These are phyloP conservation scores for Rhynchosporium graminicola DNA, from an alignment of 2,329 filamentous ascomycete species.

Conservation along the genomic window DNA sequence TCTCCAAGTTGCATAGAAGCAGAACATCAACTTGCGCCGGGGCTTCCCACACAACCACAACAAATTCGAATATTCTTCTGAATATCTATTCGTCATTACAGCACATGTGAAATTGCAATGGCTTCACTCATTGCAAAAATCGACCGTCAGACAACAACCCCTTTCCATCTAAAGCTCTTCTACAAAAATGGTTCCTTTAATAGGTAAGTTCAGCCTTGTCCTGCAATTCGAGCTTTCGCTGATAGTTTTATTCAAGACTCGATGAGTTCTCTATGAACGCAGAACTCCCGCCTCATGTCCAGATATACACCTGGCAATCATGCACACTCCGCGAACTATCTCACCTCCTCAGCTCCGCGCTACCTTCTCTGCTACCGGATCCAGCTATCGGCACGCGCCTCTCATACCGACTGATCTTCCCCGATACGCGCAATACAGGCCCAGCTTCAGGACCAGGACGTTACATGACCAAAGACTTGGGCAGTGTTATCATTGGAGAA, in stretches of 20 bases:
- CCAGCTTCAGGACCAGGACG: slow-evolving; percentile 50
- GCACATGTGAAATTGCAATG: slow-evolving; percentile 37
- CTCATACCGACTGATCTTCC: slow-evolving; percentile 84
- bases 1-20: background rate
- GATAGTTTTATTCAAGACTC: slow-evolving; percentile 44
- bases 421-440: slow-evolving; percentile 53
- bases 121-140: slow-evolving; percentile 46
- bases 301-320: slow-evolving; percentile 83
- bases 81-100: slow-evolving; percentile 18
- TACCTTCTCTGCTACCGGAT: slow-evolving; percentile 69
- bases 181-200: slow-evolving; percentile 76
- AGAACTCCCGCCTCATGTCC: slow-evolving; percentile 65
- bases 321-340: slow-evolving; percentile 82
- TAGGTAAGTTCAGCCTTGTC: slow-evolving; percentile 49
- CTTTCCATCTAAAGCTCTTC: slow-evolving; percentile 84
- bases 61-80: slow-evolving; percentile 18
- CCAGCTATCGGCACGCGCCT: slow-evolving; percentile 80
- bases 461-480: slow-evolving; percentile 79
- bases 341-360: slow-evolving; percentile 69
- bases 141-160: slow-evolving; percentile 71
- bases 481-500: slow-evolving; percentile 75
- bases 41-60: slow-evolving; percentile 17
- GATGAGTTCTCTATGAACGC: slow-evolving; percentile 64
- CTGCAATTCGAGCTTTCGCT: background rate
- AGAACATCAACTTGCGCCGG: slow-evolving; percentile 24